Conservation (phyloP, 371 early-diverging fungal genomes). For the Mortierella sp. region DNA sequence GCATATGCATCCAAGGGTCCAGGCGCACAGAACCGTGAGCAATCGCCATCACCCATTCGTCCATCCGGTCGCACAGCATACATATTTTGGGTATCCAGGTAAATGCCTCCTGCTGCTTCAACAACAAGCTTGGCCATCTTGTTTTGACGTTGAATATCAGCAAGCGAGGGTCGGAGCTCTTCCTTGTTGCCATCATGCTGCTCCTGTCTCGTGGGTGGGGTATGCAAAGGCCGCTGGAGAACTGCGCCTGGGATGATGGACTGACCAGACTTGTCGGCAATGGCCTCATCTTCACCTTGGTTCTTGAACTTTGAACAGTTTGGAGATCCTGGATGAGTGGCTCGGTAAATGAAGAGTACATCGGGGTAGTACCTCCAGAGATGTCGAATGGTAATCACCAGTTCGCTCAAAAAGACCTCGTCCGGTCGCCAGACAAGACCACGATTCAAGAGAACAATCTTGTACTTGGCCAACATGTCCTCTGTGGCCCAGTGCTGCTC, state of each 20-base stretch:
- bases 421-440: conserved; percentile 62
- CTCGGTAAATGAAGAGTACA: conserved; percentile 63
- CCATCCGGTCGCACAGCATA: conserved; percentile 66
- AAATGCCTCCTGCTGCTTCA: conserved; percentile 69
- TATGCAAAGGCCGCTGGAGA: conserved; percentile 22
- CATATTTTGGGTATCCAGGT: conserved; percentile 64
- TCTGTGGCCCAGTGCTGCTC: conserved; percentile 62
- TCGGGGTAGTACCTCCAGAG: conserved; percentile 58
- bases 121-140: conserved; percentile 66
- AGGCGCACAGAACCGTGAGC: conserved; percentile 71
- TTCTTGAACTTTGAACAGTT: conserved; percentile 33
- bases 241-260: conserved; percentile 17
- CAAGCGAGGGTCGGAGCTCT: conserved; percentile 63
- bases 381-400: conserved; percentile 59
- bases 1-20: conserved; percentile 70
- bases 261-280: conserved; percentile 30
- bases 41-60: conserved; percentile 69
- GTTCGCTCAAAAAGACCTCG: conserved; percentile 55
- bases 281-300: conserved; percentile 45
- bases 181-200: conserved; percentile 5
- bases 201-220: conserved; percentile 17
- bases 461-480: conserved; percentile 56
- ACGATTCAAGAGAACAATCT: conserved; percentile 64
- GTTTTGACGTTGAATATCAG: conserved; percentile 66
- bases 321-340: conserved; percentile 49